Percentiles rank a stretch among this genome's conserved stretches.
These are phyloP conservation scores for Plicaturopsis crispa DNA, from an alignment of 768 basidiomycete genomes.

Conservation along the genomic window DNA sequence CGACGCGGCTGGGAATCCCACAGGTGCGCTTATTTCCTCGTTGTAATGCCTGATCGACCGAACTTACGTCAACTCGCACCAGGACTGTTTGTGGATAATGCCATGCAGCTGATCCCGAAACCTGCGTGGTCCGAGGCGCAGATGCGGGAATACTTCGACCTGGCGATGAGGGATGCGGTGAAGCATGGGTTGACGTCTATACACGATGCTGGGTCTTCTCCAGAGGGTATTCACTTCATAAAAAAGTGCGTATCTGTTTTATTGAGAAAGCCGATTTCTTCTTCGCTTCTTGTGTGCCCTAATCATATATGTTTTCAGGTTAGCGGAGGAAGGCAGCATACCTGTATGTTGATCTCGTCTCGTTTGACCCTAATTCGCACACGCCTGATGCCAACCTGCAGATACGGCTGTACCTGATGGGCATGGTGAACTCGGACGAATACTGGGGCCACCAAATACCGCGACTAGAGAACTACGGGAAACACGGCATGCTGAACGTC, in stretches of 20 bases:
- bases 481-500: constrained; percentile 42
- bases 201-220: constrained; percentile 67
- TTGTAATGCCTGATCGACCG: neutral
- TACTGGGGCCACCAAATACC: constrained; percentile 65
- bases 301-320: constrained; percentile 29
- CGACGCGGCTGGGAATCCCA: constrained; percentile 43
- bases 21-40: constrained; percentile 29
- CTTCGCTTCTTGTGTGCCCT: neutral
- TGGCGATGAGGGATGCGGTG: constrained; percentile 62
- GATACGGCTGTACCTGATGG: constrained; percentile 62
- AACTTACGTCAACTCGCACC: neutral
- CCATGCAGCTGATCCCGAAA: constrained; percentile 65
- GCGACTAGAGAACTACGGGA: constrained; percentile 53
- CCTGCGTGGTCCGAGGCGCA: constrained; percentile 54
- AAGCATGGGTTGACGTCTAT: constrained; percentile 77
- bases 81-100: constrained; percentile 83
- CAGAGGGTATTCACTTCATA: constrained; percentile 53
- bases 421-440: constrained; percentile 35
- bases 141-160: constrained; percentile 56
- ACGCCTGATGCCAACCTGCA: constrained; percentile 14
- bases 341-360: constrained; percentile 41
- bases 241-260: constrained; percentile 42
- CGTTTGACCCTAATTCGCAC: neutral
- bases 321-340: constrained; percentile 59
- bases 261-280: neutral